A percentile compares a stretch with the other conserved stretches of the same genome.
Conservation (phyloP, 2,329 filamentous ascomycete species). For the Pseudocercospora fijiensis region DNA sequence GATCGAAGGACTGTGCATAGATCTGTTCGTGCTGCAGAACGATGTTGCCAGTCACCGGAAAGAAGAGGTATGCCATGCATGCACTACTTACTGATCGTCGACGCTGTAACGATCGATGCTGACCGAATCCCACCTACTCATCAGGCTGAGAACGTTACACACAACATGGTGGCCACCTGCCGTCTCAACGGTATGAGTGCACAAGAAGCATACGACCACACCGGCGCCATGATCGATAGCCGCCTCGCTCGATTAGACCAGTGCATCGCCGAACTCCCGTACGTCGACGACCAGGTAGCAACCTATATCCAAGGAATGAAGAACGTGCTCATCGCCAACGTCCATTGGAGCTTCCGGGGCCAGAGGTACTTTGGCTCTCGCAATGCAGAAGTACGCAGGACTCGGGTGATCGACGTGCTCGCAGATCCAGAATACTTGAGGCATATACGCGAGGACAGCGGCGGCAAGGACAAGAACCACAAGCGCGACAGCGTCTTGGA, state of each 20-base stretch:
- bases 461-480: neutral
- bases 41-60: conserved; percentile 3
- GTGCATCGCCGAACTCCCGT: neutral
- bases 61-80: neutral
- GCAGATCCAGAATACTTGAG: neutral
- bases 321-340: conserved; percentile 6
- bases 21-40: conserved; percentile 5
- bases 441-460: neutral
- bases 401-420: conserved; percentile 3
- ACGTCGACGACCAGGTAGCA: conserved; percentile 5
- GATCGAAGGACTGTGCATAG: conserved; percentile 1
- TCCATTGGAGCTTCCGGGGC: conserved; percentile 14
- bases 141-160: conserved; percentile 6
- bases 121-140: neutral
- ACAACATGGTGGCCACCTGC: conserved; percentile 13
- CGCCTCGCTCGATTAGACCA: neutral
- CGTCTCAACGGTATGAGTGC: conserved; percentile 10
- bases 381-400: conserved; percentile 3
- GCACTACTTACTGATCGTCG: neutral
- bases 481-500: conserved; percentile 1
- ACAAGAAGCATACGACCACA: conserved; percentile 8
- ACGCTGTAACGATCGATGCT: neutral
- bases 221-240: conserved; percentile 2
- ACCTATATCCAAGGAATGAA: conserved; percentile 11
- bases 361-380: conserved; percentile 10